Base-by-base conservation (phyloP, 2,329 filamentous ascomycete genomes). In the Cladosporium cucumerinum region DNA sequence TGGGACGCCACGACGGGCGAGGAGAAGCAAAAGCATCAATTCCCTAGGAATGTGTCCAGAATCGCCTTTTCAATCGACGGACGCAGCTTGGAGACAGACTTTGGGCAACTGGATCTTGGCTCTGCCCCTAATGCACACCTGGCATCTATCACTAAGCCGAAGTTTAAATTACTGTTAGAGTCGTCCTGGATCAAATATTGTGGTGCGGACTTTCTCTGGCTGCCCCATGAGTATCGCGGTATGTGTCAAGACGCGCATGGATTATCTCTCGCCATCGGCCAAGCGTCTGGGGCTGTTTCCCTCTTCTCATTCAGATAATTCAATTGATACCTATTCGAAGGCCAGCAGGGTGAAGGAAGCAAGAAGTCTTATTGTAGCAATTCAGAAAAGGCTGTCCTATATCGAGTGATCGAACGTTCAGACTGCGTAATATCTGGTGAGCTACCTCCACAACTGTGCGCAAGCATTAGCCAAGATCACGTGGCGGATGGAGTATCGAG, bases 41-140 rank as follows among this genome's bases (percentile, higher is more conserved):
- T 32, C n/a, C n/a, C 49, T 21, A 60, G 32, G 18, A n/a, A 1
- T 2, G 34, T 51, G 7, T 52, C 16, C 4, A 32, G 52, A 43
- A 26, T 62, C 39, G 52, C 21, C 21, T 67, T 65, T 34, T 55
- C 63, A 30, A 39, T n/a, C 26, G 58, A 65, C 25, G 66, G 66
- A 48, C 48, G 57, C 36, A 48, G 36, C 23, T n/a, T 59, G 14
- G 49, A 59, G 7, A 59, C 34, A 16, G 23, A 59, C 8, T 23
- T 46, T 1, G 57, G 57, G 5, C 57, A 12, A 12, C 43, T 59
- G 0, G 28, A 43, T 1, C 36, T 59, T 36, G 26, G 55, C 12
- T 30, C 16, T 11, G 18, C 11, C 1, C 21, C n/a, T 48, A 1
- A 5, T n/a, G 4, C 6, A 18, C 32, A 59, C 8, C 43, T 18